phyloP scores from a whole-genome alignment of 2,329 filamentous ascomycete genomes.

The Aspergillus felis region DNA sequence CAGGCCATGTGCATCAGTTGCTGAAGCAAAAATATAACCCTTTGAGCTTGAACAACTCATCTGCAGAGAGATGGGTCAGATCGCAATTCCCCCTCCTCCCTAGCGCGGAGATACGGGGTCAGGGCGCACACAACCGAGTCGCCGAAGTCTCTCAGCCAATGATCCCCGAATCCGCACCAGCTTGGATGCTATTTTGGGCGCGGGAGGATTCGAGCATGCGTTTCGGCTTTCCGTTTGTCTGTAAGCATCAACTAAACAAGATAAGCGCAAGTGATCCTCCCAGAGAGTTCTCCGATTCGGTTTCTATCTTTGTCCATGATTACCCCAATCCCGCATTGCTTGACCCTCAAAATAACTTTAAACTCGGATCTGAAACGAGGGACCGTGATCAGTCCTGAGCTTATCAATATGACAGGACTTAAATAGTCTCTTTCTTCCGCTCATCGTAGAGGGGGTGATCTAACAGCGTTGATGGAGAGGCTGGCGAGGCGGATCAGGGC shows the following conservation, averaged over 20 bases:
- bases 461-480: background rate
- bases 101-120: background rate
- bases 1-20: background rate
- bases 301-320: background rate
- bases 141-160: background rate
- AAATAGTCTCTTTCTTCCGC: background rate
- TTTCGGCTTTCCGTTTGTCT: background rate
- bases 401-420: background rate
- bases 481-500: background rate
- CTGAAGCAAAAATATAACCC: background rate
- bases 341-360: slow-evolving; percentile 13
- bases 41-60: background rate
- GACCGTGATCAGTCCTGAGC: background rate
- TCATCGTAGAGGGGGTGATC: background rate
- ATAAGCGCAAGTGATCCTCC: background rate
- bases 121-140: background rate
- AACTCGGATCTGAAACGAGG: slow-evolving; percentile 6
- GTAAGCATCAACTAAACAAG: background rate
- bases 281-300: background rate
- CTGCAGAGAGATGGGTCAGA: background rate
- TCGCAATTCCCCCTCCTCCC: background rate
- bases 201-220: background rate
- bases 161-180: background rate
- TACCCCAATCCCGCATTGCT: background rate
- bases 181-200: background rate